phyloP scores from a whole-genome alignment of 495 filamentous ascomycete genomes.

The Cetradonia linearis region DNA sequence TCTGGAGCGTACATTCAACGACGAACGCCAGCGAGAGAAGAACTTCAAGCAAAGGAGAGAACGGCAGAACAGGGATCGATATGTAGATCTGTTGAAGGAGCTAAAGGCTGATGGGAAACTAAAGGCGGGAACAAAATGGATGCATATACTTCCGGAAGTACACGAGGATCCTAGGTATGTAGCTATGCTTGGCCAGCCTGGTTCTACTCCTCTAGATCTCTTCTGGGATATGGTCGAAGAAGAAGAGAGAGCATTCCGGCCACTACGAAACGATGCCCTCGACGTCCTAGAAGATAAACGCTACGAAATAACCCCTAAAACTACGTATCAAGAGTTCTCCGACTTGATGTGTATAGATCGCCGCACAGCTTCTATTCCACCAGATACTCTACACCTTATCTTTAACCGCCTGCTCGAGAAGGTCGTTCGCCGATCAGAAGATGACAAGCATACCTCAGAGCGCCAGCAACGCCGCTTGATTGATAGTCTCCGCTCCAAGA shows the following conservation, averaged over 20 bases:
- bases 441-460: constrained; percentile 74
- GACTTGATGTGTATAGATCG: constrained; percentile 67
- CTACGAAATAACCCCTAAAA: constrained; percentile 78
- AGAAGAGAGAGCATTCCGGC: constrained; percentile 73
- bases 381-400: constrained; percentile 62
- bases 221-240: constrained; percentile 97
- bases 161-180: constrained; percentile 74
- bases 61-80: constrained; percentile 74
- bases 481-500: constrained; percentile 73
- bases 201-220: constrained; percentile 84
- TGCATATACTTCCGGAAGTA: constrained; percentile 65
- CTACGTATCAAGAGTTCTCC: constrained; percentile 78
- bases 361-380: constrained; percentile 73
- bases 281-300: constrained; percentile 92
- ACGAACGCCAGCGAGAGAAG: constrained; percentile 78
- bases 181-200: constrained; percentile 74
- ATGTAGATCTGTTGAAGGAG: constrained; percentile 60
- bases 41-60: constrained; percentile 67
- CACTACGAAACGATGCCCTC: constrained; percentile 70
- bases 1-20: constrained; percentile 81
- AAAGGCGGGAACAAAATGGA: constrained; percentile 87
- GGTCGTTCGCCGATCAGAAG: constrained; percentile 62
- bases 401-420: constrained; percentile 83
- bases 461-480: constrained; percentile 75
- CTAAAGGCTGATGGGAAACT: constrained; percentile 69